These are phyloP conservation scores for Allantophomopsis cytisporea DNA, from an alignment of 2,329 filamentous ascomycete genomes.

Conservation along the genomic window DNA sequence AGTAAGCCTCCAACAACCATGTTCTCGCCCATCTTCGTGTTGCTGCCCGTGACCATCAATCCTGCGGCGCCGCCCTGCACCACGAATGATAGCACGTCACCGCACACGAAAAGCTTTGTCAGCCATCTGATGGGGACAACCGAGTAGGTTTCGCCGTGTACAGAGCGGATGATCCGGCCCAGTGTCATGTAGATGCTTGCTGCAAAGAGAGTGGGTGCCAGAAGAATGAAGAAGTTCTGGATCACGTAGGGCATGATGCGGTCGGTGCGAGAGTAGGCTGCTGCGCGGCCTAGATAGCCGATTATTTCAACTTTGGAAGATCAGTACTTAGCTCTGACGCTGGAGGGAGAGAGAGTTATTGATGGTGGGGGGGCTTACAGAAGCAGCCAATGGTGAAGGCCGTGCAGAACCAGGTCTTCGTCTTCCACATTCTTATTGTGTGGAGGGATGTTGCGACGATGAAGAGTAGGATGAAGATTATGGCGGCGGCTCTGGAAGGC, in stretches of 20 bases:
- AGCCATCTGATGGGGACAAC: slow-evolving; percentile 27
- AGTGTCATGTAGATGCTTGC: slow-evolving; percentile 11
- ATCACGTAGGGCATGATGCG: slow-evolving; percentile 17
- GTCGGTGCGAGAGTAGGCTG: slow-evolving; percentile 20
- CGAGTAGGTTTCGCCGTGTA: slow-evolving; percentile 21
- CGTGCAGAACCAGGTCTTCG: slow-evolving; percentile 17
- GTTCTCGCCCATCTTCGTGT: slow-evolving; percentile 26
- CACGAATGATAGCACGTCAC: slow-evolving; percentile 37
- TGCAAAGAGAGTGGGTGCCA: slow-evolving; percentile 11
- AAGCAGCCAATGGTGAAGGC: slow-evolving; percentile 22
- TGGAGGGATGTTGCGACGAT: slow-evolving; percentile 11
- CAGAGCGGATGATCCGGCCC: slow-evolving; percentile 6
- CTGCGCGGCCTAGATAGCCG: slow-evolving; percentile 12
- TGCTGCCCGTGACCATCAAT: slow-evolving; percentile 17
- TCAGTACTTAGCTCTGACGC: slow-evolving; percentile 8
- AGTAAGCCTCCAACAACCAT: slow-evolving; percentile 42
- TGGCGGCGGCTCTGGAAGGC: slow-evolving; percentile 27
- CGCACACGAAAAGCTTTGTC: slow-evolving; percentile 38
- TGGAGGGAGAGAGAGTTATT: too few species aligned
- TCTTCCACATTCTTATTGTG: slow-evolving; percentile 15
- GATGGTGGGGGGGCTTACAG: slow-evolving; percentile 17
- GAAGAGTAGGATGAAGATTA: slow-evolving; percentile 22
- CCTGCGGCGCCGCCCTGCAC: slow-evolving; percentile 32
- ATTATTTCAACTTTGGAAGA: slow-evolving; percentile 9
- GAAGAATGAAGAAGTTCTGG: slow-evolving; percentile 7